Conservation (phyloP, 352 stramenopile species). For the Globisporangium acanthophoron region DNA sequence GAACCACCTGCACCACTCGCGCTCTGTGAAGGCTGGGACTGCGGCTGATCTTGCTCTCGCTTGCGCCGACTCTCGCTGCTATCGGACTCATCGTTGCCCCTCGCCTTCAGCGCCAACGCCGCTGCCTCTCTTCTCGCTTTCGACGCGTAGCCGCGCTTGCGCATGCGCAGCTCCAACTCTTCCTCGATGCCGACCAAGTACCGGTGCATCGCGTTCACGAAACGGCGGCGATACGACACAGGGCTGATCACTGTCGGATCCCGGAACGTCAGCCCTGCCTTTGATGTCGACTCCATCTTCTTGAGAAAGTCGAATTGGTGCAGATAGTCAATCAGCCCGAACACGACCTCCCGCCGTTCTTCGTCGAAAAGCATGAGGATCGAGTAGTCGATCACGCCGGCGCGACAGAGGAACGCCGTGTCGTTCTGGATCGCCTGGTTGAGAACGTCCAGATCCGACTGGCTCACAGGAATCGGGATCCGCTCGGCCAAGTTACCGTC, state of each 20-base stretch:
- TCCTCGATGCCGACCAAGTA: slow-evolving; percentile 81
- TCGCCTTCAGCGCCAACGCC: background rate
- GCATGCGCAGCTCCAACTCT: slow-evolving; percentile 65
- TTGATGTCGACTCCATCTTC: slow-evolving; percentile 87
- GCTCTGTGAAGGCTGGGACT: background rate
- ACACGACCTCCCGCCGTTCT: slow-evolving; percentile 60
- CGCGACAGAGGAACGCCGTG: slow-evolving; percentile 62
- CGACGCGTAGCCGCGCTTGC: slow-evolving; percentile 33
- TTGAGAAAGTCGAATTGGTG: slow-evolving; percentile 89
- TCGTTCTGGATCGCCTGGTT: slow-evolving; percentile 72
- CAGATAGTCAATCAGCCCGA: slow-evolving; percentile 83
- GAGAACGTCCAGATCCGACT: slow-evolving; percentile 55
- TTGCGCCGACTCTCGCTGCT: background rate
- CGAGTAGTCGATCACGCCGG: slow-evolving; percentile 85
- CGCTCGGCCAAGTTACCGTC: slow-evolving; percentile 79
- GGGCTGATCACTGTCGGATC: slow-evolving; percentile 83
- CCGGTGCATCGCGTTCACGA: slow-evolving; percentile 78
- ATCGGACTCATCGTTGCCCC: background rate
- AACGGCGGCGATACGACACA: slow-evolving; percentile 68
- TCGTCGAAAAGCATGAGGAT: slow-evolving; percentile 84
- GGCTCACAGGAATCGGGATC: slow-evolving; percentile 70
- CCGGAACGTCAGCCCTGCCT: slow-evolving; percentile 76
- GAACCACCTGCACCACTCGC: background rate
- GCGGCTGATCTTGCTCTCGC: too few species aligned
- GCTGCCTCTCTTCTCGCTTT: slow-evolving; percentile 13